phyloP scores from a whole-genome alignment of 768 basidiomycete species.

The Clavaria fumosa region DNA sequence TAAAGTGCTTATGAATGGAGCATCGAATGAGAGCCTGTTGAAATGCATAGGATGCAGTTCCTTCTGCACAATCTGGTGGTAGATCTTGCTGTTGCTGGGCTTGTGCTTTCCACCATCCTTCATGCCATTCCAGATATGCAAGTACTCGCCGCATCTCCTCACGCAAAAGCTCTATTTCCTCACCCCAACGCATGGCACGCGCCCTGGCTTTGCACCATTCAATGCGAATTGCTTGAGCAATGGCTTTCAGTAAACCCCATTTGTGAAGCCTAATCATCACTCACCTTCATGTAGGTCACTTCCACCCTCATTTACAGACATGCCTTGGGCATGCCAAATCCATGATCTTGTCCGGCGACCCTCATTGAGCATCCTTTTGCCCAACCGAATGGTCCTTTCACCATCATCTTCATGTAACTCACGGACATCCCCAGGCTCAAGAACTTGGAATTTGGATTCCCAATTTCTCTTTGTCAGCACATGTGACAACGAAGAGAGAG shows the following conservation, averaged over 20 bases:
- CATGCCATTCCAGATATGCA: constrained; percentile 1
- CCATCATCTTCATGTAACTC: no score
- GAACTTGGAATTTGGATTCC: no score
- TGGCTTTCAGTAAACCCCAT: not conserved
- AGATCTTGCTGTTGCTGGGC: no score
- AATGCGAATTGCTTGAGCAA: not conserved
- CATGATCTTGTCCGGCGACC: constrained; percentile 4
- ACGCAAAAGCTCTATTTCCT: constrained; percentile 4
- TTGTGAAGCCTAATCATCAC: constrained; percentile 1
- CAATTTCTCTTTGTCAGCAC: not conserved
- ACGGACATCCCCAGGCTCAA: no score
- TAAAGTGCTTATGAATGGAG: not conserved
- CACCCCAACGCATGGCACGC: constrained; percentile 6
- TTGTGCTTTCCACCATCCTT: constrained; percentile 2
- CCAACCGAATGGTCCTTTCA: no score
- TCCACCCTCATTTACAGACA: constrained; percentile 1
- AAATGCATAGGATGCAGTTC: constrained; percentile 12
- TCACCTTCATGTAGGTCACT: constrained; percentile 1
- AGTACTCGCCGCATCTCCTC: constrained; percentile 6
- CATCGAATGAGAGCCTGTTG: constrained; percentile 8
- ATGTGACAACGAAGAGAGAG: not conserved
- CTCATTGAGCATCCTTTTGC: no score
- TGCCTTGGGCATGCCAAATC: constrained; percentile 3
- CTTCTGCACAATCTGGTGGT: constrained; percentile 5
- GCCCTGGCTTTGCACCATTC: constrained; percentile 5